Evolutionary conservation across 106 monocot genomes (phyloP).

Genomic region (Dendrobium huoshanense): DNA sequence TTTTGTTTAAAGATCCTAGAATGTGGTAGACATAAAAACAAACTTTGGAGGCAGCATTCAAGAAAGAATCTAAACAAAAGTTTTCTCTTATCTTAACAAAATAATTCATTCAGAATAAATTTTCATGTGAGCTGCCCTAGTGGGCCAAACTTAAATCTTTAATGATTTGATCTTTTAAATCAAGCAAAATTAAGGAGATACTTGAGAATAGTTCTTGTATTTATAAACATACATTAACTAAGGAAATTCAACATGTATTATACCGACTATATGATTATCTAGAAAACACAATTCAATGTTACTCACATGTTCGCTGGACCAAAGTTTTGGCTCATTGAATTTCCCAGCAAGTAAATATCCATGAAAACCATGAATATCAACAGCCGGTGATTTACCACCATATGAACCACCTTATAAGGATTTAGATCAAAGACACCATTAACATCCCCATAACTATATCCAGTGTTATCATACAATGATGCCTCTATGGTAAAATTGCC

Average conservation of each 20-base stretch:
- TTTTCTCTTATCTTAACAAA: no score
- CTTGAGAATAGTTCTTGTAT: neutral
- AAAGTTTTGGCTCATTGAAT: conserved; percentile 77
- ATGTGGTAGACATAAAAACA: neutral
- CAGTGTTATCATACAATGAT: conserved; percentile 56
- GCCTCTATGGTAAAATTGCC: conserved; percentile 67
- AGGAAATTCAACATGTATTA: neutral
- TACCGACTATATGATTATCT: neutral
- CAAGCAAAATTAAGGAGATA: neutral
- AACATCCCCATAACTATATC: conserved; percentile 10
- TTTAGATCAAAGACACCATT: conserved; percentile 17
- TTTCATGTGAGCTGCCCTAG: neutral
- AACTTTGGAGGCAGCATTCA: neutral
- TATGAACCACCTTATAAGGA: conserved; percentile 26
- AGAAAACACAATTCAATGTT: neutral
- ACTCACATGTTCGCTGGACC: conserved; percentile 93
- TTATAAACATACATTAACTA: neutral
- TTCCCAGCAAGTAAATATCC: conserved; percentile 62
- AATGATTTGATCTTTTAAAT: neutral
- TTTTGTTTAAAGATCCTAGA: neutral
- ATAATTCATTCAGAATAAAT: neutral
- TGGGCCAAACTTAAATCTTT: neutral
- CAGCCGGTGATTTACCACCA: conserved; percentile 34
- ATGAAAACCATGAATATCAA: conserved; percentile 51
- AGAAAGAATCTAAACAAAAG: neutral